phyloP scores from a whole-genome alignment of 495 filamentous ascomycete species.

The Neurospora sp. region DNA sequence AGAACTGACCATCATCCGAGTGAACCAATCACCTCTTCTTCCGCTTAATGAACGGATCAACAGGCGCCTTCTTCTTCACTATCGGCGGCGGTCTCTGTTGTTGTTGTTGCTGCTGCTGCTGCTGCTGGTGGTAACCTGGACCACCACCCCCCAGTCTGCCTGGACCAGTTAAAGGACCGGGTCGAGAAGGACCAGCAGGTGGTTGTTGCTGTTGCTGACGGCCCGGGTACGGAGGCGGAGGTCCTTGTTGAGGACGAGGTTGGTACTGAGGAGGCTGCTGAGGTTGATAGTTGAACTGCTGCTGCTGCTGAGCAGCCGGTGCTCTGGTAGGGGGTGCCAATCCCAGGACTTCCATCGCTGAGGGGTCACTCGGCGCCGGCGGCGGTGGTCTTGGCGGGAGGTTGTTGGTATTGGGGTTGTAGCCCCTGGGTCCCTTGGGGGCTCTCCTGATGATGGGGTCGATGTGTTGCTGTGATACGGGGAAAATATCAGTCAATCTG shows the following conservation, averaged over 20 bases:
- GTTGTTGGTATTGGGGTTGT: not conserved
- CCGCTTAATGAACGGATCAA: constrained; percentile 36
- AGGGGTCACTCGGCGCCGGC: constrained; percentile 15
- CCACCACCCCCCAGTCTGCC: constrained; percentile 1
- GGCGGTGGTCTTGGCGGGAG: not conserved
- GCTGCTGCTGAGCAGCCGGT: not conserved
- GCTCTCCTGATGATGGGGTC: constrained; percentile 1
- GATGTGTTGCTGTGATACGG: not conserved
- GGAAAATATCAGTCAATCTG: not conserved
- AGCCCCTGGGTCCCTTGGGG: constrained; percentile 1
- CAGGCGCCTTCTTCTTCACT: constrained; percentile 22
- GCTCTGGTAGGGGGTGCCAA: constrained; percentile 13
- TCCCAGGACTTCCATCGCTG: constrained; percentile 23
- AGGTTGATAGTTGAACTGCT: not conserved
- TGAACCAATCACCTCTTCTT: constrained; percentile 19
- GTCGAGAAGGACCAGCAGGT: not conserved
- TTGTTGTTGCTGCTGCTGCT: not conserved
- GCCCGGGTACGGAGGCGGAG: constrained; percentile 9
- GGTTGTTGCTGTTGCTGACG: constrained; percentile 1
- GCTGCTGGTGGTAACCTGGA: not conserved
- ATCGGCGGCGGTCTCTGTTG: constrained; percentile 6
- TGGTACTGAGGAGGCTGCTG: not conserved
- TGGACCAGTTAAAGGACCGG: not conserved
- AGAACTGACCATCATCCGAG: not conserved
- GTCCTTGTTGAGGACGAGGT: constrained; percentile 2